phyloP scores from a whole-genome alignment of 768 basidiomycete species.

The Tephrocybe sp. region DNA sequence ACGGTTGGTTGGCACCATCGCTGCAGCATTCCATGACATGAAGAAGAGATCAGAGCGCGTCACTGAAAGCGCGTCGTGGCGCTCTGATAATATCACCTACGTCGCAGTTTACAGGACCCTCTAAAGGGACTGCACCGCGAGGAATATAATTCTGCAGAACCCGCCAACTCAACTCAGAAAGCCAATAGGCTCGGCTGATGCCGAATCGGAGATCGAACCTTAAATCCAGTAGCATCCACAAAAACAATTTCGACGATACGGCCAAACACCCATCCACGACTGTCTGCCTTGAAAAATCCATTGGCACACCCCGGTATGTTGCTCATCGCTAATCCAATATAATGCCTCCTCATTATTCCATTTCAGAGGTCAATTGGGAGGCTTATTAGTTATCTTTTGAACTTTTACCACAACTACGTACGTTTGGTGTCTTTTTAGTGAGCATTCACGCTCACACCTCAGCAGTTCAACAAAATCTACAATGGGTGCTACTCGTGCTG shows the following conservation, averaged over 20 bases:
- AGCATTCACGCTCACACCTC: not conserved
- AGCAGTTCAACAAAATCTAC: slow-evolving; percentile 33
- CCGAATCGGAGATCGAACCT: slow-evolving; percentile 33
- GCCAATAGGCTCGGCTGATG: slow-evolving; percentile 16
- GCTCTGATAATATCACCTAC: not conserved
- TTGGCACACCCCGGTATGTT: slow-evolving; percentile 77
- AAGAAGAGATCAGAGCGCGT: slow-evolving; percentile 20
- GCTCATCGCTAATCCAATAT: not conserved
- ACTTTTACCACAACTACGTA: slow-evolving; percentile 17
- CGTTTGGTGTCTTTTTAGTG: slow-evolving; percentile 1
- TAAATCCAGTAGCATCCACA: slow-evolving; percentile 33
- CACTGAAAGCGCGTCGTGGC: slow-evolving; percentile 19
- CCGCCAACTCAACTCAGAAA: not conserved
- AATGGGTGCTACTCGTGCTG: slow-evolving; percentile 92
- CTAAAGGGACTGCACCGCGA: not conserved
- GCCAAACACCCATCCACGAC: slow-evolving; percentile 28
- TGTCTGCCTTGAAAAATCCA: slow-evolving; percentile 92
- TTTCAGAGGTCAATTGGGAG: slow-evolving; percentile 86
- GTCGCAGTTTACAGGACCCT: not conserved
- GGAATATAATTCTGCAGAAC: slow-evolving; percentile 5
- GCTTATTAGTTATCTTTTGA: slow-evolving; percentile 51
- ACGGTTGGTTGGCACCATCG: slow-evolving; percentile 64
- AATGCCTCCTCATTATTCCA: not conserved
- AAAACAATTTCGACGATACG: slow-evolving; percentile 24
- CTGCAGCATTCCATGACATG: slow-evolving; percentile 83